These are phyloP conservation scores for Parietaria judaica DNA, from an alignment of 306 rosid species.

Conservation along the genomic window DNA sequence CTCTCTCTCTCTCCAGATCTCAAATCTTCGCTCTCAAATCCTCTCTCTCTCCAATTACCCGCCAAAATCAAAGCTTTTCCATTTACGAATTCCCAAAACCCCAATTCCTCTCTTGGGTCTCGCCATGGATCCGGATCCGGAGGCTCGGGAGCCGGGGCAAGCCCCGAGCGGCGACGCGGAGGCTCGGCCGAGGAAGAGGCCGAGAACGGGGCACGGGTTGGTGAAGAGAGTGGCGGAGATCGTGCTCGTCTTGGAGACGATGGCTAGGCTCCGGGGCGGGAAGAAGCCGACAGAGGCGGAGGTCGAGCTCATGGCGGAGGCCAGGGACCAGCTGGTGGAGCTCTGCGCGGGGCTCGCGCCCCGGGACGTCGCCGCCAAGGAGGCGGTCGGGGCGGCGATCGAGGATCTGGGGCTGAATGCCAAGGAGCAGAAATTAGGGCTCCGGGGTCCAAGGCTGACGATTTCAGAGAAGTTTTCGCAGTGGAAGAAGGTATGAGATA, in stretches of 20 bases:
- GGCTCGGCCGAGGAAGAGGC: constrained; percentile 39
- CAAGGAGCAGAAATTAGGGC: constrained; percentile 81
- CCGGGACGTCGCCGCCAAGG: constrained; percentile 61
- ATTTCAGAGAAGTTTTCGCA: constrained; percentile 53
- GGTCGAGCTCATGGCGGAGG: constrained; percentile 71
- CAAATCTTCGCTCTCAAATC: background rate
- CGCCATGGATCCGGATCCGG: constrained; percentile 22
- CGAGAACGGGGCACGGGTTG: constrained; percentile 30
- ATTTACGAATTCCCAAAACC: background rate
- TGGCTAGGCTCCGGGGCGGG: constrained; percentile 71
- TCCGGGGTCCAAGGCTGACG: constrained; percentile 61
- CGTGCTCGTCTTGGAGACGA: constrained; percentile 67
- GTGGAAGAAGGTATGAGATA: constrained; percentile 27
- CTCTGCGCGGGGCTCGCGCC: constrained; percentile 70
- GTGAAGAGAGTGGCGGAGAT: constrained; percentile 88
- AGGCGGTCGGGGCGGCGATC: constrained; percentile 58
- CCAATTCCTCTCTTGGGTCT: constrained; percentile 2
- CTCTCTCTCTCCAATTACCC: constrained; percentile 5
- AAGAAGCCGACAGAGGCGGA: constrained; percentile 58
- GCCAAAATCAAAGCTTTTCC: constrained; percentile 11
- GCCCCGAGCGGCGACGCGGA: constrained; percentile 30
- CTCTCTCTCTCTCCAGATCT: background rate
- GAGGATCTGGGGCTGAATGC: constrained; percentile 79
- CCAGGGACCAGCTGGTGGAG: constrained; percentile 54
- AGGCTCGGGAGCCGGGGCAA: background rate